Evolutionary conservation across 768 basidiomycete genomes (phyloP).

Genomic region (Collybia sp.): DNA sequence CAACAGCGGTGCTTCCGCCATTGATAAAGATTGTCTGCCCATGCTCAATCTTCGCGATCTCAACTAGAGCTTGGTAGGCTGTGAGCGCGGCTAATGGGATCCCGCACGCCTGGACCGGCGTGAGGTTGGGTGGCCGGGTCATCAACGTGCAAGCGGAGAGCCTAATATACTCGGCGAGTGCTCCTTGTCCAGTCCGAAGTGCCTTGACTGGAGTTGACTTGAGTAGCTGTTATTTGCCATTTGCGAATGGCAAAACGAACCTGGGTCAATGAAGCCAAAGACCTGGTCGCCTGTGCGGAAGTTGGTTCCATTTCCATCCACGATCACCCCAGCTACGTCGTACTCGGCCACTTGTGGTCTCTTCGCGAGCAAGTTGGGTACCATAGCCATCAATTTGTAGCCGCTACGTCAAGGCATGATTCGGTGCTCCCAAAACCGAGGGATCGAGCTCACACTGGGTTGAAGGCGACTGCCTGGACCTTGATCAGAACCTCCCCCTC

Average conservation of each 20-base stretch:
- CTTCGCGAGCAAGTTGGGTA: constrained; percentile 41
- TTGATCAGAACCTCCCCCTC: constrained; percentile 29
- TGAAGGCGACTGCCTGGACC: constrained; percentile 49
- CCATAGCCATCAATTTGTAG: constrained; percentile 47
- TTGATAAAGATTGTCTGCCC: constrained; percentile 64
- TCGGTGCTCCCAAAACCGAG: not conserved
- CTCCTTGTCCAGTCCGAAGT: constrained; percentile 41
- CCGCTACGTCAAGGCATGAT: constrained; percentile 34
- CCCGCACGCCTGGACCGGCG: constrained; percentile 55
- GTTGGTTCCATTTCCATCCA: constrained; percentile 44
- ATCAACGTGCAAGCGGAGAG: constrained; percentile 31
- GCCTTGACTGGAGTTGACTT: constrained; percentile 4
- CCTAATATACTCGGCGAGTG: constrained; percentile 50
- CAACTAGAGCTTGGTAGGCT: constrained; percentile 50
- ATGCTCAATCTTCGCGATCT: constrained; percentile 42
- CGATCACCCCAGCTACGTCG: constrained; percentile 63
- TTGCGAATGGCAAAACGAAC: constrained; percentile 12
- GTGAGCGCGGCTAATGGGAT: constrained; percentile 56
- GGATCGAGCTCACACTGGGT: constrained; percentile 51
- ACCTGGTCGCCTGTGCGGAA: constrained; percentile 60
- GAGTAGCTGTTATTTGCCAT: not conserved
- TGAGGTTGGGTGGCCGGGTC: constrained; percentile 34
- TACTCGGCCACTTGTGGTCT: constrained; percentile 53
- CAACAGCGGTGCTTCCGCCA: constrained; percentile 67
- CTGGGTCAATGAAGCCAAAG: constrained; percentile 47